phyloP scores from a whole-genome alignment of 2,329 filamentous ascomycete genomes.

The Apiospora saccharicola region DNA sequence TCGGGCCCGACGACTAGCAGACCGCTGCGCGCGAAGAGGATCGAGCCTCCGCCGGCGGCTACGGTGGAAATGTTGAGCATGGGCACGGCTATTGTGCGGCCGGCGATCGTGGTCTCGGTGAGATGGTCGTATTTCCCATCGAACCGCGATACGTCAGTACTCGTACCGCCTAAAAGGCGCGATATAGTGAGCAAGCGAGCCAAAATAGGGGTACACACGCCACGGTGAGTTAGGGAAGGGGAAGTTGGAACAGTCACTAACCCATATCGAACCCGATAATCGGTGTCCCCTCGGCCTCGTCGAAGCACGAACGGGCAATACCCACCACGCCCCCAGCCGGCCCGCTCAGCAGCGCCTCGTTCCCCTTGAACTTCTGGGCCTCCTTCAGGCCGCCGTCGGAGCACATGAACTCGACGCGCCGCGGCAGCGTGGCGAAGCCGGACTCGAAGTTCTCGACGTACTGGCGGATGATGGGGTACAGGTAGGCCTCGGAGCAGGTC shows the following conservation, averaged over 20 bases:
- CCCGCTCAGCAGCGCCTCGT: slow-evolving; percentile 47
- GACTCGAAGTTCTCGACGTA: slow-evolving; percentile 72
- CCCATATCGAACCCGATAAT: slow-evolving; percentile 75
- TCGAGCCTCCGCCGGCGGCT: slow-evolving; percentile 56
- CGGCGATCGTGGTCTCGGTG: slow-evolving; percentile 80
- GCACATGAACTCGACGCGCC: slow-evolving; percentile 74
- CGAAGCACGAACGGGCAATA: slow-evolving; percentile 26
- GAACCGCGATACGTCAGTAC: slow-evolving; percentile 76
- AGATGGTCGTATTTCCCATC: slow-evolving; percentile 52
- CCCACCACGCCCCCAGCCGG: slow-evolving; percentile 28
- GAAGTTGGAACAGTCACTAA: background rate
- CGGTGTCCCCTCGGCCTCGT: slow-evolving; percentile 23
- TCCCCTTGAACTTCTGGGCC: slow-evolving; percentile 98
- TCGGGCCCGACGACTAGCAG: slow-evolving; percentile 69
- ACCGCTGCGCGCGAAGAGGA: slow-evolving; percentile 72
- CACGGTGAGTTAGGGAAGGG: background rate
- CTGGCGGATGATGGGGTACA: slow-evolving; percentile 71
- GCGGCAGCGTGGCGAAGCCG: slow-evolving; percentile 67
- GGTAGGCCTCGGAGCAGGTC: slow-evolving; percentile 74
- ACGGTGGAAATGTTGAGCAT: slow-evolving; percentile 77
- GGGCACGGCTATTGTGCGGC: slow-evolving; percentile 71
- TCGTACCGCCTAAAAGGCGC: slow-evolving; percentile 58
- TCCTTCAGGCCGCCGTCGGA: slow-evolving; percentile 54
- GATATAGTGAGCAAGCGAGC: background rate
- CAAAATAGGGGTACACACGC: background rate